Evolutionary conservation across 2,329 filamentous ascomycete species (phyloP), one percentile per base, ranked within the genome.

Genomic region (Furcasterigmium furcatum): DNA sequence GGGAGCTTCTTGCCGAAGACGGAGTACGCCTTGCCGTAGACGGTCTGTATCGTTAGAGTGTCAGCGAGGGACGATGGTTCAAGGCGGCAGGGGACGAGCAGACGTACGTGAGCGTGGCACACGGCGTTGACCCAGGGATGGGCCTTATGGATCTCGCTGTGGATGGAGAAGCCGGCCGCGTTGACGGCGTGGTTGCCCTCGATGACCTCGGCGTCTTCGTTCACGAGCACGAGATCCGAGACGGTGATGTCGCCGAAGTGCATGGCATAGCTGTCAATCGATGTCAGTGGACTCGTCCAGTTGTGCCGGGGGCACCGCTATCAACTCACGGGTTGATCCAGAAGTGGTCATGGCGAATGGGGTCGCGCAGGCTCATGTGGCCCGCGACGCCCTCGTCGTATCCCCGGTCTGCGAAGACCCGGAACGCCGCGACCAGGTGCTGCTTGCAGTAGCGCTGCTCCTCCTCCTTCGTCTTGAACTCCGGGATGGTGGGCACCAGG

Each of bases 131-230:
- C 78, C 59, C 86, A 76, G 6, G 78, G 77, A 25, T 84, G 70
- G 6, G 81, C 80, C 64, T 82, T 83, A 66, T 87, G 79, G 14
- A 88, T 71, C 22, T 83, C 84, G 8, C 75, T 76, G 64, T 89
- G 85, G 54, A 89, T 89, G 51, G 82, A 67, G 60, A 85, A 88
- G 9, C 85, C 85, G 0, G 85, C 82, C 4, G 79, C 76, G 60
- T 89, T 89, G 40, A 77, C 76, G 2, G 84, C 30, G 25, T 36
- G 35, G 35, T 39, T 19, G 16, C 22, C 34, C 19, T 30, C 19
- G 7, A 50, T 24, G 12, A 50, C 40, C 20, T 35, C 35, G 7
- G 43, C 49, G 9, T 51, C 43, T 29, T 46, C 43, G 27, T 48
- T 43, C 4, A 49, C 47, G 4, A 43, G 30, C 6, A 46, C 41